These are phyloP conservation scores for Pythium myriotylum DNA, from an alignment of 352 stramenopile genomes.

Conservation along the genomic window DNA sequence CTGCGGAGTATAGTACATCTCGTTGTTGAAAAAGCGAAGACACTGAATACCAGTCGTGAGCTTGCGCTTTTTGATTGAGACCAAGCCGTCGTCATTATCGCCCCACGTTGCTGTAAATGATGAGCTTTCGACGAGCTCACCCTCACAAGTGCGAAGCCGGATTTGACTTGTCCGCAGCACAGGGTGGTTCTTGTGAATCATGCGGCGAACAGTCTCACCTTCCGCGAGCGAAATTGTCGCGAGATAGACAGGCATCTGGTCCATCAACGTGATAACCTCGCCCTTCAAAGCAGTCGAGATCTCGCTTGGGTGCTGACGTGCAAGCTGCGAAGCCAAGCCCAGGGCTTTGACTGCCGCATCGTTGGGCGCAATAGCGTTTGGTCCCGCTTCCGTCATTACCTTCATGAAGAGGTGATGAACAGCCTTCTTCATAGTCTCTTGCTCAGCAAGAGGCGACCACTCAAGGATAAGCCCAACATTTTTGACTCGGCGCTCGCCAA, in stretches of 20 bases:
- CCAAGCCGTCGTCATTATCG: slow-evolving; percentile 3
- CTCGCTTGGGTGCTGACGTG: slow-evolving; percentile 21
- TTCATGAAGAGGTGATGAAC: slow-evolving; percentile 68
- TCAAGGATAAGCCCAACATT: slow-evolving; percentile 90
- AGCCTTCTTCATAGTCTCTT: slow-evolving; percentile 72
- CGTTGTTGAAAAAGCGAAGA: slow-evolving; percentile 98
- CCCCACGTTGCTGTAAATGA: slow-evolving; percentile 66
- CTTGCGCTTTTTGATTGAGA: slow-evolving; percentile 23
- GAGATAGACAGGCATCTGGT: slow-evolving; percentile 80
- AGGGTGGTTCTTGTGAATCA: slow-evolving; percentile 92
- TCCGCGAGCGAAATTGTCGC: slow-evolving; percentile 96
- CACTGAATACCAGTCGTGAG: slow-evolving; percentile 78
- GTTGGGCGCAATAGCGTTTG: slow-evolving; percentile 48
- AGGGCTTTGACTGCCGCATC: slow-evolving; percentile 70
- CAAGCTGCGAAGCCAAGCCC: slow-evolving; percentile 29
- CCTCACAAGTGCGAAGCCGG: slow-evolving; percentile 77
- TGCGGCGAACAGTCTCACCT: slow-evolving; percentile 95
- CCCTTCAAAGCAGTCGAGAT: slow-evolving; percentile 39
- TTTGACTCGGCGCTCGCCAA: slow-evolving; percentile 87
- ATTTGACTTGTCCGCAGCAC: slow-evolving; percentile 72
- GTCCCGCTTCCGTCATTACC: slow-evolving; percentile 37
- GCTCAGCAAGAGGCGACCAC: slow-evolving; percentile 76
- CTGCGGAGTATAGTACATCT: slow-evolving; percentile 96
- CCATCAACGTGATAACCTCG: slow-evolving; percentile 41
- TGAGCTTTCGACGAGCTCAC: slow-evolving; percentile 81